Percentiles rank a stretch among this genome's conserved stretches.
phyloP scores from a whole-genome alignment of 2,329 filamentous ascomycete species.

The Alternaria angustiovoidea region DNA sequence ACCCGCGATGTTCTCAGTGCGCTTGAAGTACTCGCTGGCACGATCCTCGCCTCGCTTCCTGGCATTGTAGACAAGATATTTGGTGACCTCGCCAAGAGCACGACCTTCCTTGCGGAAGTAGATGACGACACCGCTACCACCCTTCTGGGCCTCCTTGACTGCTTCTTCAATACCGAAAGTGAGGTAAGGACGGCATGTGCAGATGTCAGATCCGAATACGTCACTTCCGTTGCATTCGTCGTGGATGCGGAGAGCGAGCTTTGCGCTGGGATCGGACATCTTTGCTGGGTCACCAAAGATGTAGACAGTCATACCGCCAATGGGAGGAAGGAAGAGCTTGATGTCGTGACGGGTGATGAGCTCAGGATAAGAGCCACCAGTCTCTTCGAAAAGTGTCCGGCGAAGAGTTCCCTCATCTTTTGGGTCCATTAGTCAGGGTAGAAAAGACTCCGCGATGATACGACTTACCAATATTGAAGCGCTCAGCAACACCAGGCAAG shows the following conservation, averaged over 20 bases:
- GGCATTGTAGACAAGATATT: constrained; percentile 83
- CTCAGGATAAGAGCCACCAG: constrained; percentile 94
- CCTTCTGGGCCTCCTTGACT: constrained; percentile 94
- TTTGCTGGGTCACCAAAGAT: constrained; percentile 95
- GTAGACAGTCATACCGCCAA: constrained; percentile 94
- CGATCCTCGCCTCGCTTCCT: constrained; percentile 76
- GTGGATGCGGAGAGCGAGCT: constrained; percentile 84
- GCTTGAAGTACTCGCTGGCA: constrained; percentile 92
- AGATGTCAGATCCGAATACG: constrained; percentile 97
- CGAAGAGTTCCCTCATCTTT: constrained; percentile 84
- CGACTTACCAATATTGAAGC: constrained; percentile 82
- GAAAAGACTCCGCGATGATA: too few relatives aligned
- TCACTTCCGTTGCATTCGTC: constrained; percentile 95
- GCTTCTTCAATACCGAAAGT: constrained; percentile 98
- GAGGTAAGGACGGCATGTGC: constrained; percentile 93
- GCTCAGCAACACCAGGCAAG: constrained; percentile 73
- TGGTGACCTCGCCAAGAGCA: constrained; percentile 93
- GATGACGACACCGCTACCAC: constrained; percentile 93
- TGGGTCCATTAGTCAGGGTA: constrained; percentile 22
- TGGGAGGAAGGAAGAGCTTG: constrained; percentile 94
- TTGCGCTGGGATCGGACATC: constrained; percentile 85
- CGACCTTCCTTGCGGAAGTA: constrained; percentile 98
- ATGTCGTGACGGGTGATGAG: constrained; percentile 93
- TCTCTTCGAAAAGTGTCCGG: constrained; percentile 90
- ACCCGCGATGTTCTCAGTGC: constrained; percentile 97